Base-by-base conservation (phyloP, 768 basidiomycete genomes). In the Xerocomus potaroensis region DNA sequence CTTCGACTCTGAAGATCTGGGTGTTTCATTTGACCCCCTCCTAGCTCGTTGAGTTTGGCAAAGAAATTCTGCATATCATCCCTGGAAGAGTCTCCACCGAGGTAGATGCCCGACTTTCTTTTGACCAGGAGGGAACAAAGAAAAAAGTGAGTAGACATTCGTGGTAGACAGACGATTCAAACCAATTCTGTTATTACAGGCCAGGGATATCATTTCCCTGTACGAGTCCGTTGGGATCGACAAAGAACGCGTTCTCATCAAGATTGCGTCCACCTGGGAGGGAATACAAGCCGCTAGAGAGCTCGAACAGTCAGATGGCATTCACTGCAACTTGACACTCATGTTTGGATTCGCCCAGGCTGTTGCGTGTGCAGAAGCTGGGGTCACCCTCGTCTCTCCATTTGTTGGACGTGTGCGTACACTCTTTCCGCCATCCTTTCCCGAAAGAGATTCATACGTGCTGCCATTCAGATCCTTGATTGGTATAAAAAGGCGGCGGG, bases 231-330 rank as follows among this genome's bases (percentile, higher is more conserved):
- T 93, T 54, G 96, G 96, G 53, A 83, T 99, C 74, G 74, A 81
- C 66, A 91, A 88, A 72, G 93, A 98, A 34, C 91, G 96, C 53
- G 76, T 99, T 52, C 77, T 99, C 58, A 97, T 99, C 83, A 99
- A 99, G 78, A 97, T 99, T 64, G 96, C 95, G 24, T 95, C 96
- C 32, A 94, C 94, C 38, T 99, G 91, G 90, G 96, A 98, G 72
- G 96, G 96, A 71, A 99, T 99, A 73, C 95, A 99, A 70, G 96
- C 96, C 49, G 96, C 96, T 29, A 84, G 92, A 53, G 86, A 94
- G 70, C 85, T 99, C 56, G 96, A 99, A 76, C 69, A 78, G 51
- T 87, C 95, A 57, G 83, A 96, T 48, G 79, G 78, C 53, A 98
- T 99, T 70, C 94, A 95, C 81, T 97, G 93, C 79, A 98, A 99